Base-by-base conservation (phyloP, 495 filamentous ascomycete genomes). In the Hyaloscypha variabilis region DNA sequence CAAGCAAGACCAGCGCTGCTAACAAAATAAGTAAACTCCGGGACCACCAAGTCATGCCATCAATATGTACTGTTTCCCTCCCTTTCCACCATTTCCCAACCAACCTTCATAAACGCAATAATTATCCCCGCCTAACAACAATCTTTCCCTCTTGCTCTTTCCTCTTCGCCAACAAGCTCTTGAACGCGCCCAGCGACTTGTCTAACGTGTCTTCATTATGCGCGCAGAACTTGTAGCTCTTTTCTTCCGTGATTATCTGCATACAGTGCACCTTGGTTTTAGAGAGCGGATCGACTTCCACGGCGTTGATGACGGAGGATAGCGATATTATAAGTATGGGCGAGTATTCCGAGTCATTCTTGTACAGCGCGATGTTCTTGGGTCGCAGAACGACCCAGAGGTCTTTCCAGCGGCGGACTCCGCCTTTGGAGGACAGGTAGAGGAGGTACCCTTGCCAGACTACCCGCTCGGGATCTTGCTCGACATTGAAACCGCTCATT, bases 211-310 rank as follows among this genome's bases (percentile, higher is more conserved):
- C 94, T 77, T 99, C 95, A 71, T 90, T 87, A 23, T 84, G 76
- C 1, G 92, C 88, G 73, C 91, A 95, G 65, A 97, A 94, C 46
- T 92, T 88, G 66, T 94, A 97, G 60, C 86, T 92, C 76, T 96
- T 94, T 72, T 97, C 94, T 68, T 96, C 94, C 53, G 91, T 91
- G 77, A 99, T 97, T 70, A 97, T 85, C 74, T 99, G 95, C 77
- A 97, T 79, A 76, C 95, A 99, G 72, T 90, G 86, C 50, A 77
- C 84, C 79, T 96, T 97, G 42, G 88, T 95, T 66, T 85, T 88
- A 53, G 91, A 95, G 68, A 95, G 75, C 0, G 94, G 89, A 66
- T 98, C 92, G 58, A 96, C 90, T 62, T 99, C 95, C 30, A 97
- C 93, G 25, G 91, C 95, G 70, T 97, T 91, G 72, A 98, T 90